phyloP scores from a whole-genome alignment of 306 rosid genomes.

The Casuarina glauca region DNA sequence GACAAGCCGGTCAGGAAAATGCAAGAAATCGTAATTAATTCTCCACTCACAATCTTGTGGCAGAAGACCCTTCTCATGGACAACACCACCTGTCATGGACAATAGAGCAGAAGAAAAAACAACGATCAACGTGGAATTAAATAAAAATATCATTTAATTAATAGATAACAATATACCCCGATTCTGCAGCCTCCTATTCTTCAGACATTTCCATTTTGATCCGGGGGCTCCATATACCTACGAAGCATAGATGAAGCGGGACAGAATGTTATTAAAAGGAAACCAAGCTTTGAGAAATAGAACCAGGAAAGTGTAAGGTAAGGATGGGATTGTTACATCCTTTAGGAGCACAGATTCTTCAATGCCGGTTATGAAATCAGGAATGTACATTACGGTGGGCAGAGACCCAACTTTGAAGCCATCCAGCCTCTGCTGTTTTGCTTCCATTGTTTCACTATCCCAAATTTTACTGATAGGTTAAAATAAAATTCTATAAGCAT shows the following conservation, averaged over 20 bases:
- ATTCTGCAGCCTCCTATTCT: constrained; percentile 85
- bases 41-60: not conserved
- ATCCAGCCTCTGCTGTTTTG: no score
- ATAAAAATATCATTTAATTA: not conserved
- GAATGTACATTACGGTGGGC: no score
- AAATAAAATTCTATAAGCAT: no score
- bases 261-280: not conserved
- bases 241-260: constrained; percentile 18
- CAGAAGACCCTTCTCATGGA: constrained; percentile 32
- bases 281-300: not conserved
- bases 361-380: no score
- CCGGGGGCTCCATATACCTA: constrained; percentile 70
- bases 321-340: no score
- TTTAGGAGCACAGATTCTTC: no score
- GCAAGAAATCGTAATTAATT: constrained; percentile 7
- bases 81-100: constrained; percentile 68
- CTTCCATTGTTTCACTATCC: no score
- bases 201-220: constrained; percentile 79
- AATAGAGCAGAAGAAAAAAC: constrained; percentile 24
- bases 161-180: constrained; percentile 47
- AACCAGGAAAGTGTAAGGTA: no score
- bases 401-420: no score
- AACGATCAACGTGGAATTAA: constrained; percentile 24
- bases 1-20: constrained; percentile 7
- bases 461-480: no score